A percentile compares a stretch with the other conserved stretches of the same genome.
phyloP scores from a whole-genome alignment of 164 flowering plant genomes.

The Nymphaea colorata region DNA sequence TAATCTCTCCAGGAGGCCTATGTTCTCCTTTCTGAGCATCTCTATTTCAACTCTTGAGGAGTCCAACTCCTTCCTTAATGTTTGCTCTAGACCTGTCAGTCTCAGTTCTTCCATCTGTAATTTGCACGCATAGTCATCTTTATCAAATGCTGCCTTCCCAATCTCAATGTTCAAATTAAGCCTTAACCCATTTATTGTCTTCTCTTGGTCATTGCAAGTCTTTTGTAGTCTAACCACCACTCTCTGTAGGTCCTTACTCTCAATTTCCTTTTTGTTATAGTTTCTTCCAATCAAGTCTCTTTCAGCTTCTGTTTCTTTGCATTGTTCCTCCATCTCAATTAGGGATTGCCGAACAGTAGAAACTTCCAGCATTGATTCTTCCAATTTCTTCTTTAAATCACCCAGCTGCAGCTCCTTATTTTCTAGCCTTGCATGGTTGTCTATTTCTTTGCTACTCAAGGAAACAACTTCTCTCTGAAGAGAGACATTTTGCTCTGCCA shows the following conservation, averaged over 20 bases:
- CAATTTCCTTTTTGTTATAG: conserved; percentile 58
- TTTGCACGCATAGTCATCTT: conserved; percentile 28
- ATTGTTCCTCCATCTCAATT: conserved; percentile 36
- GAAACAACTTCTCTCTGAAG: conserved; percentile 80
- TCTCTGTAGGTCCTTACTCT: conserved; percentile 68
- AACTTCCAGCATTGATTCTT: conserved; percentile 33
- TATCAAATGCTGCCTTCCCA: conserved; percentile 27
- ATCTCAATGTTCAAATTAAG: conserved; percentile 40
- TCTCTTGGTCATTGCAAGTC: conserved; percentile 81
- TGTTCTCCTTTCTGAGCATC: conserved; percentile 77
- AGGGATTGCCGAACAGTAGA: conserved; percentile 28
- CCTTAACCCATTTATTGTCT: conserved; percentile 59
- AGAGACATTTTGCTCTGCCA: conserved; percentile 90
- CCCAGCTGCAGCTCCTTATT: conserved; percentile 37
- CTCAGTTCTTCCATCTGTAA: conserved; percentile 68
- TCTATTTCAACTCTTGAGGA: conserved; percentile 53
- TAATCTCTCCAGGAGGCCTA: conserved; percentile 48
- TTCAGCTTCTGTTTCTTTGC: conserved; percentile 35
- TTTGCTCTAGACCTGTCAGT: conserved; percentile 65
- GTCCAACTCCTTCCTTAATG: conserved; percentile 69
- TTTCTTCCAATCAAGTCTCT: conserved; percentile 39
- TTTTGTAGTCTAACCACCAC: conserved; percentile 50
- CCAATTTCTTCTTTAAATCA: conserved; percentile 32
- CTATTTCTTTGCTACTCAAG: conserved; percentile 43
- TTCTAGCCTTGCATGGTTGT: conserved; percentile 25